Conservation (phyloP, 2,329 filamentous ascomycete genomes). For the Exophiala sideris region DNA sequence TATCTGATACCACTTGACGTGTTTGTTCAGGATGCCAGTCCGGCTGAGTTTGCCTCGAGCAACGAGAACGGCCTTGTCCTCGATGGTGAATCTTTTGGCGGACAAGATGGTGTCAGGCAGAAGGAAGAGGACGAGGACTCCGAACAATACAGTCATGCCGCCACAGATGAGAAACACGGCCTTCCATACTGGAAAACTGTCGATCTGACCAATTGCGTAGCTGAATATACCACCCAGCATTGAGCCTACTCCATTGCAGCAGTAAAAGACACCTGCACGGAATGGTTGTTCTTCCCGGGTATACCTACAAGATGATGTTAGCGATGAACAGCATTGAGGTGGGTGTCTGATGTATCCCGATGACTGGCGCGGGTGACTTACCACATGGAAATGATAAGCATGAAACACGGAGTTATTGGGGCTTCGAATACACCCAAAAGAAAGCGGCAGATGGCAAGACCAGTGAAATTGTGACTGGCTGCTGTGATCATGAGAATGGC, state of each 20-base stretch:
- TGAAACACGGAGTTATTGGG: constrained; percentile 49
- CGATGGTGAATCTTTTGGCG: constrained; percentile 16
- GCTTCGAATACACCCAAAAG: constrained; percentile 49
- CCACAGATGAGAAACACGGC: constrained; percentile 26
- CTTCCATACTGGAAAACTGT: constrained; percentile 44
- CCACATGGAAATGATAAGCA: constrained; percentile 52
- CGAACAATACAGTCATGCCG: constrained; percentile 13
- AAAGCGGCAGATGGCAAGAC: constrained; percentile 44
- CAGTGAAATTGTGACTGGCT: constrained; percentile 40
- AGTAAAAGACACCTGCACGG: constrained; percentile 45
- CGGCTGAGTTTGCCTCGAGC: constrained; percentile 21
- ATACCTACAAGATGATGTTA: neutral
- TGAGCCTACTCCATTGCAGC: constrained; percentile 40
- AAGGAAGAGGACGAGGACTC: constrained; percentile 33
- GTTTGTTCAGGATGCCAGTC: constrained; percentile 23
- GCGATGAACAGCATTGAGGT: too few species aligned
- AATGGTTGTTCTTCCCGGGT: constrained; percentile 41
- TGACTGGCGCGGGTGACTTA: constrained; percentile 37
- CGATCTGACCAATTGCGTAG: constrained; percentile 42
- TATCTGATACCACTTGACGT: constrained; percentile 20
- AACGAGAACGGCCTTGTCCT: constrained; percentile 20
- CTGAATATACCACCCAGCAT: constrained; percentile 37
- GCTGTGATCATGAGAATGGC: constrained; percentile 45
- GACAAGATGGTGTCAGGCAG: constrained; percentile 47
- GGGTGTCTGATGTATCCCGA: too few species aligned